Base-by-base conservation (phyloP, 192 early-diverging fungal genomes). In the Geosiphon pyriformis region DNA sequence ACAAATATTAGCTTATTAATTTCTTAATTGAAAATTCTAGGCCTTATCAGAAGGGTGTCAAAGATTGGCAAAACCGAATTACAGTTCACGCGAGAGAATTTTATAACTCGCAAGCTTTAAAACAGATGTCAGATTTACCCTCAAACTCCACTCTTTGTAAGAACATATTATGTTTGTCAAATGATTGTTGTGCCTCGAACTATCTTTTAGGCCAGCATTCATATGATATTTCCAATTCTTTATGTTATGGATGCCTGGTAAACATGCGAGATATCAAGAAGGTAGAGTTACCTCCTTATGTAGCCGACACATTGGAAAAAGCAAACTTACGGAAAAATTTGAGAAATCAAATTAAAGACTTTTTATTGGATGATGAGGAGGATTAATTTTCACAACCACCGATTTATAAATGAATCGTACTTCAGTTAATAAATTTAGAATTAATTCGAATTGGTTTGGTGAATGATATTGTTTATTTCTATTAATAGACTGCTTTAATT, bases 301-400 rank as follows among this genome's bases (percentile, higher is more conserved):
- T 80, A 0, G 73, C 70, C 29, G 73, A 80, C 59, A 67, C 35
- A 0, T 61, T 79, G 12, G 15, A 75, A 31, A 42, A 73, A 29
- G 15, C 22, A 18, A 75, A 71, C 49, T 70, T 68, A 50, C 72
- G 73, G 12, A 77, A 85, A 35, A 71, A 70, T 26, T 66, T 90
- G 17, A 81, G 78, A 53, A 76, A 72, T 26, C 85, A 84, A 53
- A 84, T 90, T 35, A 75, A 88, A 67, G 80, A 83, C 30, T 90
- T 85, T 69, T 69, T 90, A 51, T 75, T 90, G 49, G 67, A 55
- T n/a, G 80, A 83, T 65, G 70, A 81, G 20, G 79, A 83, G n/a
- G 70, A 78, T n/a, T n/a, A n/a, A n/a, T n/a, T n/a, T n/a, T n/a
- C n/a, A n/a, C n/a, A n/a, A n/a, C n/a, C n/a, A n/a, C n/a, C n/a